Base-by-base conservation (phyloP, 345 rosid species). In the Syzygium aromaticum region DNA sequence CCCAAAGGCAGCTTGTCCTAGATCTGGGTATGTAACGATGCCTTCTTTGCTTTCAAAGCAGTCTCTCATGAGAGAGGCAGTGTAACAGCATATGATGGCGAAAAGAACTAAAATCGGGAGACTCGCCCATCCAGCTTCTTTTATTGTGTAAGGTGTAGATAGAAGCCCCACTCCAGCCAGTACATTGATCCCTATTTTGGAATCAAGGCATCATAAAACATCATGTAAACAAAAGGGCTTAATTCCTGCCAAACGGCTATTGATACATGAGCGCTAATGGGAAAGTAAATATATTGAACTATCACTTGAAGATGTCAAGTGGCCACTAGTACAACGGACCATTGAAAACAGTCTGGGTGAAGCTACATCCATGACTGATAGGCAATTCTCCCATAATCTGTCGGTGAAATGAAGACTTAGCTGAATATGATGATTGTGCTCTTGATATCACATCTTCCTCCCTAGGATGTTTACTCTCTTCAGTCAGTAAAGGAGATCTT, bases 1-100 rank as follows among this genome's bases (percentile, higher is more conserved):
- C 49, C 99, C 99, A 54, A 98, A 98, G 77, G 99, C 98, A 73
- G 98, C 99, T 93, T 98, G 95, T 73, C 99, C 99, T 82, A 98
- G 91, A 88, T 98, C 99, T 53, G 99, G 99, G 87, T 98, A 98
- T 49, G 96, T 90, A 49, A 90, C 49, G 73, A 96, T 91, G 64
- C 98, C 98, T 54, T 92, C 93, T 87, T 88, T 94, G 92, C 94
- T 93, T 91, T 97, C 98, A 89, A 95, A 95, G 91, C 99, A 97
- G 7, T 92, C 90, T 88, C 87, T 92, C 99, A 97, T 95, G 28
- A 96, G 98, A 86, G 91, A 89, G 40, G 99, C 99, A 27, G 99
- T 97, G 90, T 96, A 97, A 88, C 96, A 97, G 90, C 96, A 97
- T 5, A 93, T 91, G 84, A 90, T 87, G 7, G 95, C 94, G 85